Evolutionary conservation across 108 stramenopile species (phyloP).

Genomic region (Nannochloropsis salina): DNA sequence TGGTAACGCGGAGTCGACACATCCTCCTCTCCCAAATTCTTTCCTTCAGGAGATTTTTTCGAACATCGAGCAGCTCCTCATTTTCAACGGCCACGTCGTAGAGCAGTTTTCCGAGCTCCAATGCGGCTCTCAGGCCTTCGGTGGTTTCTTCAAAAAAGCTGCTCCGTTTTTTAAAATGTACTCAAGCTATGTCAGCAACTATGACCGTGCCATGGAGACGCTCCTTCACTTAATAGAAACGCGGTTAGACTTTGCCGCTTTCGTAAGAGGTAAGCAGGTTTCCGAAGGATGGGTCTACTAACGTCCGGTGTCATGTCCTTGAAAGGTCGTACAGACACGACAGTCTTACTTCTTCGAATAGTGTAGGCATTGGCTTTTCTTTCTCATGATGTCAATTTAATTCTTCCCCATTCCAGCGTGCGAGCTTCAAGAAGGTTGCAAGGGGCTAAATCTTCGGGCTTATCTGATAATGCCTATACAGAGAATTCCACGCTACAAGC

Average conservation of each 20-base stretch:
- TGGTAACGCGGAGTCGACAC: background rate
- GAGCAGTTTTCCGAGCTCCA: background rate
- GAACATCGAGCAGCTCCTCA: slow-evolving; percentile 27
- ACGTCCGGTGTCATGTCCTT: background rate
- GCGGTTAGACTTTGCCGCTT: background rate
- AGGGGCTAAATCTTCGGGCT: slow-evolving; percentile 23
- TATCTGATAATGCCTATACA: slow-evolving; percentile 51
- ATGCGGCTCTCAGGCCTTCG: background rate
- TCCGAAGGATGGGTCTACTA: too few species aligned
- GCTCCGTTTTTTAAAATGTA: slow-evolving; percentile 45
- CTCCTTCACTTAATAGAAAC: background rate
- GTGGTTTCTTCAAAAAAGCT: slow-evolving; percentile 22
- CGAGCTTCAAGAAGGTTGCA: slow-evolving; percentile 27
- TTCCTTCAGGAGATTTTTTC: slow-evolving; percentile 20
- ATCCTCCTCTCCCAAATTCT: background rate
- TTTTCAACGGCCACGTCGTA: slow-evolving; percentile 31
- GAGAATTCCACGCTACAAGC: slow-evolving; percentile 47
- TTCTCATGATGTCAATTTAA: background rate
- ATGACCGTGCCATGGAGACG: slow-evolving; percentile 22
- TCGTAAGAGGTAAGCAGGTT: background rate
- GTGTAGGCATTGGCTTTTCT: too few species aligned
- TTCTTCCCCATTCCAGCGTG: slow-evolving; percentile 27
- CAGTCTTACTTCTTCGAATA: background rate
- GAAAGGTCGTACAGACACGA: slow-evolving; percentile 15
- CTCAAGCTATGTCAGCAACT: slow-evolving; percentile 41